Evolutionary conservation across 1,139 yeast genomes (phyloP).

Genomic region (Suhomyces bolitotheri): DNA sequence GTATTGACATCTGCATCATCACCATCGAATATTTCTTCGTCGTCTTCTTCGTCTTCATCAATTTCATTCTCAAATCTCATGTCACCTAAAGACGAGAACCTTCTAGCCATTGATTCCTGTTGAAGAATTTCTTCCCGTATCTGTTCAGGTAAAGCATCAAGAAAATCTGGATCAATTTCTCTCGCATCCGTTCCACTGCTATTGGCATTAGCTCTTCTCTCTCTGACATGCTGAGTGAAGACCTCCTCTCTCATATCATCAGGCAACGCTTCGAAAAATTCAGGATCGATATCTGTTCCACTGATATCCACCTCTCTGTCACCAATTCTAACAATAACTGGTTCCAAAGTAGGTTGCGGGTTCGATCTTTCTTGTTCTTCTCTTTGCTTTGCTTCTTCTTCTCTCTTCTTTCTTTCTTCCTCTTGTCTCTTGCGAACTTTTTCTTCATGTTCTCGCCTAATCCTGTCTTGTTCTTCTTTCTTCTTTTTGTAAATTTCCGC

Average conservation of each 20-base stretch:
- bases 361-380: constrained; percentile 27
- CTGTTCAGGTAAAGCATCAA: constrained; percentile 76
- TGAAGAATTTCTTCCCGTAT: constrained; percentile 72
- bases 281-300: constrained; percentile 91
- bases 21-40: constrained; percentile 21
- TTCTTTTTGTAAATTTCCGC: constrained; percentile 29
- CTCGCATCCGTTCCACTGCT: constrained; percentile 47
- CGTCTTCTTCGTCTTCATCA: constrained; percentile 32
- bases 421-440: constrained; percentile 32
- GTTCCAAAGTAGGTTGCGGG: constrained; percentile 28
- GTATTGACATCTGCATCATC: constrained; percentile 16
- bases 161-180: constrained; percentile 79
- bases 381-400: constrained; percentile 39
- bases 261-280: constrained; percentile 85
- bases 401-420: constrained; percentile 32
- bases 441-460: constrained; percentile 26
- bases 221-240: constrained; percentile 80
- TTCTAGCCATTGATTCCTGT: constrained; percentile 58
- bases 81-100: constrained; percentile 33
- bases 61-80: constrained; percentile 22
- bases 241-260: constrained; percentile 94
- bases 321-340: constrained; percentile 73
- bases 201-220: constrained; percentile 56
- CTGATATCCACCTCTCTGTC: constrained; percentile 82
- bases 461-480: constrained; percentile 31